These are phyloP conservation scores for Ceratobasidium sp. DNA, from an alignment of 1,284 basidiomycete genomes.

Conservation along the genomic window DNA sequence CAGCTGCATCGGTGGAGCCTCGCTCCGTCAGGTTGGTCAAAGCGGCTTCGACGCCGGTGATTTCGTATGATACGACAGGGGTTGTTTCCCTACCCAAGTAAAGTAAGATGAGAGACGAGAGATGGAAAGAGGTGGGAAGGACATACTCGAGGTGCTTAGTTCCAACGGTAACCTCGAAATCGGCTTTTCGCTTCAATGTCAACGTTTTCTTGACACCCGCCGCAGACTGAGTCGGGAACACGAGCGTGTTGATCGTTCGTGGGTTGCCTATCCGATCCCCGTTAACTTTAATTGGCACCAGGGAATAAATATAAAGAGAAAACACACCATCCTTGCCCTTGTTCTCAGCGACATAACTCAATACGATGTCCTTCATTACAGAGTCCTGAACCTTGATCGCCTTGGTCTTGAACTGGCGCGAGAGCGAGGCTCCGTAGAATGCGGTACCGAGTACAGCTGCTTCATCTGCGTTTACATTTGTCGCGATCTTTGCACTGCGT, in stretches of 20 bases:
- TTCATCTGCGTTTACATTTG: slow-evolving; percentile 98
- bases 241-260: slow-evolving; percentile 76
- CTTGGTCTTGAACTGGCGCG: slow-evolving; percentile 96
- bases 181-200: slow-evolving; percentile 83
- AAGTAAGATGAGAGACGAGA: background rate
- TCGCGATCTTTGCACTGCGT: slow-evolving; percentile 81
- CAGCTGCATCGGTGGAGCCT: slow-evolving; percentile 73
- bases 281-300: no score
- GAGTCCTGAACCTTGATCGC: slow-evolving; percentile 89
- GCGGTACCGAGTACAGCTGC: slow-evolving; percentile 95
- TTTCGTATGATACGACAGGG: slow-evolving; percentile 65
- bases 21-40: slow-evolving; percentile 80
- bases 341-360: slow-evolving; percentile 77
- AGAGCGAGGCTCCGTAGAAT: slow-evolving; percentile 91
- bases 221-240: slow-evolving; percentile 84
- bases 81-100: background rate
- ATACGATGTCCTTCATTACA: slow-evolving; percentile 77
- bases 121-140: background rate
- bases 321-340: slow-evolving; percentile 58
- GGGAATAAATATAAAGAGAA: no score
- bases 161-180: slow-evolving; percentile 79
- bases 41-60: slow-evolving; percentile 78
- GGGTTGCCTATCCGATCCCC: slow-evolving; percentile 59
- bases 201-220: slow-evolving; percentile 85
- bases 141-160: slow-evolving; percentile 68